phyloP scores from a whole-genome alignment of 2,329 filamentous ascomycete genomes.

The Curvularia eragrostidis region DNA sequence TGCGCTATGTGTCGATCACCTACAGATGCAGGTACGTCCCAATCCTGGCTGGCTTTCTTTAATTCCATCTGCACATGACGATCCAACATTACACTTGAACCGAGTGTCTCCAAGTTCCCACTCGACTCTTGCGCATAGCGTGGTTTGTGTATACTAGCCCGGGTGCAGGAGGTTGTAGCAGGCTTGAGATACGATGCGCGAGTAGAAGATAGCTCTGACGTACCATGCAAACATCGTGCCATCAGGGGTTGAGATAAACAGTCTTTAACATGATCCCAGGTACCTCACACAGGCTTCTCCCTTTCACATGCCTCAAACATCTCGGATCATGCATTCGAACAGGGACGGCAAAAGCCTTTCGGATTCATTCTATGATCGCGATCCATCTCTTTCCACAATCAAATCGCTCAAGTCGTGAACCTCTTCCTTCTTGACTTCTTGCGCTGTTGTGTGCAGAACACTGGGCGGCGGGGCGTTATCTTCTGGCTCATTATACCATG shows the following conservation, averaged over 20 bases:
- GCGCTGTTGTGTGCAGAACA: background rate
- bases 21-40: slow-evolving; percentile 3
- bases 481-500: slow-evolving; percentile 24
- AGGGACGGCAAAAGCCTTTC: background rate
- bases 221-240: background rate
- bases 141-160: slow-evolving; percentile 23
- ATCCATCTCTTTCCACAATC: slow-evolving; percentile 3
- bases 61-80: slow-evolving; percentile 11
- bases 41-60: background rate
- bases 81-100: slow-evolving; percentile 26
- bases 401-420: background rate
- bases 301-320: background rate
- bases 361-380: background rate
- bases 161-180: slow-evolving; percentile 6
- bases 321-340: background rate
- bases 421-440: background rate
- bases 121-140: slow-evolving; percentile 4
- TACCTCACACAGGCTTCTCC: background rate
- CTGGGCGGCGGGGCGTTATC: background rate
- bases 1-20: too few species aligned
- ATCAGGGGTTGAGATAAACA: background rate
- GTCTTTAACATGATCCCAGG: background rate
- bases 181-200: slow-evolving; percentile 18
- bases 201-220: slow-evolving; percentile 27
- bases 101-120: slow-evolving; percentile 10